Evolutionary conservation across 1,139 yeast genomes (phyloP).

Genomic region (Hyphopichia pseudoburtonii): DNA sequence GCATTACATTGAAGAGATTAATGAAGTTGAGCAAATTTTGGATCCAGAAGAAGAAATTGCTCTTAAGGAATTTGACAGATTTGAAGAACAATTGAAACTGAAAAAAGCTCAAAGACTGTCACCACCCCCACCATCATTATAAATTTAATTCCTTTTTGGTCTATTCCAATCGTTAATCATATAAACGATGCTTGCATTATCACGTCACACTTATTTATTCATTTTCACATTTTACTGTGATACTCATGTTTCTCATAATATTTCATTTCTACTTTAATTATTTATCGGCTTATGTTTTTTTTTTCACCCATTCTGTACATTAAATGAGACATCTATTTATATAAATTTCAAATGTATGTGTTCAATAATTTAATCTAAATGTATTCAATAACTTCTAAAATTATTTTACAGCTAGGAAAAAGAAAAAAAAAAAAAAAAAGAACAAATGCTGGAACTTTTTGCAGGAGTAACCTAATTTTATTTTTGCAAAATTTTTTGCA

Average conservation of each 20-base stretch:
- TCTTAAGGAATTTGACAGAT: conserved; percentile 68
- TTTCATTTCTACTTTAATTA: too few species aligned
- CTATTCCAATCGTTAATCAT: not conserved
- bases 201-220: not conserved
- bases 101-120: conserved; percentile 14
- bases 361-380: too few species aligned
- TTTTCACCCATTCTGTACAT: too few species aligned
- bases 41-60: conserved; percentile 54
- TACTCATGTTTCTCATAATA: too few species aligned
- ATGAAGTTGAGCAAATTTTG: conserved; percentile 67
- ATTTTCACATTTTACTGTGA: conserved; percentile 1
- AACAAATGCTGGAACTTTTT: too few species aligned
- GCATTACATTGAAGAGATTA: conserved; percentile 82
- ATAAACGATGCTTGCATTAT: not conserved
- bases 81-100: conserved; percentile 43
- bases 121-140: conserved; percentile 35
- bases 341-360: too few species aligned
- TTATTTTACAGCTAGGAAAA: too few species aligned
- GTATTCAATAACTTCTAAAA: too few species aligned
- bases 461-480: too few species aligned
- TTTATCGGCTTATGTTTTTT: too few species aligned
- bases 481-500: not conserved
- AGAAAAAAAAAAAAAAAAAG: too few species aligned
- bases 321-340: too few species aligned
- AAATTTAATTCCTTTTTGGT: conserved; percentile 8